phyloP scores from a whole-genome alignment of 2,329 filamentous ascomycete species.

The Aspergillus sp. region DNA sequence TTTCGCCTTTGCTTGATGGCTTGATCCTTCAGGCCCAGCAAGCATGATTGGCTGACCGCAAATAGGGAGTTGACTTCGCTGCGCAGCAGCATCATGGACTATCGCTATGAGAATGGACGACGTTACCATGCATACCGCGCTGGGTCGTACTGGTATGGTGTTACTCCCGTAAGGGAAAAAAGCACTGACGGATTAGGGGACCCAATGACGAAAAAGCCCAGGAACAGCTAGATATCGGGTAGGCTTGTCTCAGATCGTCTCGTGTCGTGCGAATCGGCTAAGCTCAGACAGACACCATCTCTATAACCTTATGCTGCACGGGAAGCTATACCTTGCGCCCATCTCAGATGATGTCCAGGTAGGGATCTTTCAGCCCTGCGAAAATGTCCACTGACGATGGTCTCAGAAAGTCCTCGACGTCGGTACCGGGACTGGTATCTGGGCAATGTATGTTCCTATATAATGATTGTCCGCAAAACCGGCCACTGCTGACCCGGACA shows the following conservation, averaged over 20 bases:
- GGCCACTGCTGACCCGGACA: slow-evolving; percentile 4
- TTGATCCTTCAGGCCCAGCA: background rate
- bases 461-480: no score
- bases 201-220: slow-evolving; percentile 24
- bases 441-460: slow-evolving; percentile 17
- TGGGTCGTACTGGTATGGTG: slow-evolving; percentile 24
- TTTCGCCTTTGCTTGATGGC: background rate
- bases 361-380: background rate
- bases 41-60: background rate
- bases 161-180: background rate
- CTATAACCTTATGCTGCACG: slow-evolving; percentile 33
- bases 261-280: background rate
- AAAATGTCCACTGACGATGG: background rate
- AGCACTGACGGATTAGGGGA: slow-evolving; percentile 6
- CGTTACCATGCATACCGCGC: slow-evolving; percentile 35
- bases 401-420: slow-evolving; percentile 21
- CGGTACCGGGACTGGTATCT: slow-evolving; percentile 23
- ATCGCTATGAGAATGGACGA: slow-evolving; percentile 29
- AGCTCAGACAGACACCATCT: slow-evolving; percentile 38
- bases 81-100: slow-evolving; percentile 23
- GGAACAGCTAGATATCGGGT: slow-evolving; percentile 27
- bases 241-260: background rate
- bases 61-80: slow-evolving; percentile 7
- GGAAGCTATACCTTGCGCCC: slow-evolving; percentile 31
- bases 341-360: slow-evolving; percentile 11